Evolutionary conservation across 352 stramenopile genomes (phyloP), one percentile per base, ranked within the genome.

Genomic region (Globisporangium orthogonon): DNA sequence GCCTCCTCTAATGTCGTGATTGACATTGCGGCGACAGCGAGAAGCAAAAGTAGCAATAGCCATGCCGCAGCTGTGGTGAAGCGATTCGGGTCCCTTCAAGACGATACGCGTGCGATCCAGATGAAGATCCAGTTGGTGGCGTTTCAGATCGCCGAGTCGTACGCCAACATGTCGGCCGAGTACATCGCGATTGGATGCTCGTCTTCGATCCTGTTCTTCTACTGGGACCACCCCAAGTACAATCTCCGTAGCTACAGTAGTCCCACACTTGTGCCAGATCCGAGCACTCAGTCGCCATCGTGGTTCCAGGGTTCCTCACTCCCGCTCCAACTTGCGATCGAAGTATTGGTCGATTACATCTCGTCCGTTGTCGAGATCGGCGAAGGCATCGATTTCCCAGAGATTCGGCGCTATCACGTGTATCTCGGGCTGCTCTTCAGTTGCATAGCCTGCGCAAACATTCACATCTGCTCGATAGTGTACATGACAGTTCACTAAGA

Each of bases 181-280:
- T 83, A 83, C 44, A 73, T 83, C 31, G 68, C 70, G 0, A 78
- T 83, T 37, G 70, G 62, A 0, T 83, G 70, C 50, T 79, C 73
- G 3, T 58, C 74, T 53, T 76, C 60, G 3, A 71, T 73, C 9
- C 48, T 76, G 2, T 71, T 71, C 35, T 82, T 75, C 47, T 78
- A 67, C 45, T 64, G 57, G 15, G 62, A 58, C 0, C 69, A 80
- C 44, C 49, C 66, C 14, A 70, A 76, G 52, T 75, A 80, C 46
- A 31, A 1, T 1, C 17, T 52, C 7, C 23, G 23, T 23, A 23
- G 23, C 23, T 23, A 23, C 23, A 40, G 43, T 4, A 37, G 43
- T 3, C 2, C 30, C 10, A n/a, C 44, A 1, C 23, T 23, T 23
- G 23, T 23, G 23, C 23, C 23, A 23, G 23, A 23, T 23, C 23